Evolutionary conservation across 2,329 filamentous ascomycete species (phyloP), one percentile per base, ranked within the genome.

Genomic region (Conoideocrella luteorostrata): DNA sequence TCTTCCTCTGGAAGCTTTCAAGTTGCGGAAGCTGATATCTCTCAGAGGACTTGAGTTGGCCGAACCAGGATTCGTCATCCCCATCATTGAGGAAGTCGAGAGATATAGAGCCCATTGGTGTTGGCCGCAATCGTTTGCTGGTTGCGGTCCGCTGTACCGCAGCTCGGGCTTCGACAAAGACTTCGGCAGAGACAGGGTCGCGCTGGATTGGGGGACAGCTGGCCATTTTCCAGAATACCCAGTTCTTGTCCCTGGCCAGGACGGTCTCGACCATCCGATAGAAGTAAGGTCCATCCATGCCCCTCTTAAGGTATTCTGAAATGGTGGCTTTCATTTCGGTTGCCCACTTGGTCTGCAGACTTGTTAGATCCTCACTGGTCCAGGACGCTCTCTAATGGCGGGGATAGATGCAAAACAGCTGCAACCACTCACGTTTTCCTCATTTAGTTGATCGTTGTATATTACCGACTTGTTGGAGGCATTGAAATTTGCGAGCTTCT

Each of bases 191-290:
- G 23, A 97, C 75, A 10, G 87, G 71, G 18, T 85, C 78, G 47
- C 80, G 78, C 58, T 90, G 82, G 57, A 99, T 97, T 5, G 84
- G 78, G 20, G 88, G 88, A 61, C 93, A 98, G 52, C 84, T 88
- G 61, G 96, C 89, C 47, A 91, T 84, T 68, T 99, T 99, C 93
- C 93, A 99, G 50, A 89, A 84, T 35, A 94, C 89, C 94, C 94
- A 98, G 60, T 97, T 96, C 70, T 96, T 97, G 64, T 99, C 93
- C 50, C 93, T 78, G 20, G 88, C 88, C 23, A 98, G 78, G 24
- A 98, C 91, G 11, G 90, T 97, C 62, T 97, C 91, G 24, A 98
- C 89, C 80, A 97, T 95, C 30, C 93, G 84, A 65, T 89, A 86
- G 64, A 97, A 98, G 64, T 95, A 95, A 50, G 88, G 86, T 23